Evolutionary conservation across 768 basidiomycete genomes (phyloP), one percentile per base, ranked within the genome.

Genomic region (Auricularia sp.): DNA sequence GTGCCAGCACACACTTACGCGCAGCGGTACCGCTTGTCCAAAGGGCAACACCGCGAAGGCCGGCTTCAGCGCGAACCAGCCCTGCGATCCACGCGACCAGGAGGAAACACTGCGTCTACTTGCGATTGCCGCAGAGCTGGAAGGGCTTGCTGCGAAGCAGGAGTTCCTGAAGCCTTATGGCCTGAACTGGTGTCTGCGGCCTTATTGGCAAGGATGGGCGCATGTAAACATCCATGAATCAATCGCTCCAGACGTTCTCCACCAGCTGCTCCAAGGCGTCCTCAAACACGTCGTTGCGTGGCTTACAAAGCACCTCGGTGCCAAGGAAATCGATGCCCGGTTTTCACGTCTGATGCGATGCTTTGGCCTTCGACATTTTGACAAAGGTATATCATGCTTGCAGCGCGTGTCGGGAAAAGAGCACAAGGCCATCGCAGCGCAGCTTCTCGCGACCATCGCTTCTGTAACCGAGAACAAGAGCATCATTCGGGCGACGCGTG

Each of bases 261-360:
- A 59, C 24, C 56, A 59, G 33, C 13, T 59, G 11, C 33, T 29
- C 29, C 56, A 59, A 3, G 56, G 56, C 3, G 4, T 59, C 21
- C 6, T 59, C 56, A 59, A 59, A 24, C 56, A 59, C 56, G 3
- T 59, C 7, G 16, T 18, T 7, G 16, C 13, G 1, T 59, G 56
- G 56, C 7, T 6, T 18, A 14, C 21, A 1, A 33, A 6, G 11
- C 18, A 29, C 56, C 21, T 59, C 34, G 72, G 73, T 0, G 65
- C 68, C 8, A 66, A 62, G 5, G 78, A 81, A 64, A 72, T 80
- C 54, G 56, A 59, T 18, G 56, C 56, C 7, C 18, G 56, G 7
- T 4, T 59, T n/a, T 7, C n/a, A 18, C 29, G 29, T 8, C 4
- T 59, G 21, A 13, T 24, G 13, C 24, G 7, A 1, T 6, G 8